These are phyloP conservation scores for Fistulinella prunicolor DNA, from an alignment of 768 basidiomycete genomes.

Conservation along the genomic window DNA sequence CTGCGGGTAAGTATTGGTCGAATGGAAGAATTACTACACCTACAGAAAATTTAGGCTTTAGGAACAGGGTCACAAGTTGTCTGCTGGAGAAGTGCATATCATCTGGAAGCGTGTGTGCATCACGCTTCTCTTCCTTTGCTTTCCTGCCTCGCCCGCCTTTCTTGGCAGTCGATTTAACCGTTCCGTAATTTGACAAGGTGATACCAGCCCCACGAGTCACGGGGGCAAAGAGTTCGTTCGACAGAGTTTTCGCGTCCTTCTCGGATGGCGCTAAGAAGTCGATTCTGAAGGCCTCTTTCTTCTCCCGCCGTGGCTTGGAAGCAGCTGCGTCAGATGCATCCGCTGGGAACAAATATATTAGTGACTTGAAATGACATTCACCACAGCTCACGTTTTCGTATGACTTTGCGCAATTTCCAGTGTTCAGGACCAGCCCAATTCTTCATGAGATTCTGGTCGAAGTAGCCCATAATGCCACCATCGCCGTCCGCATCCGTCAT, in stretches of 20 bases:
- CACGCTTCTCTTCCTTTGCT: conserved; percentile 56
- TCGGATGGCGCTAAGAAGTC: conserved; percentile 67
- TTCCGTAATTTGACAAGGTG: conserved; percentile 56
- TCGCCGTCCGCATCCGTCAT: conserved; percentile 70
- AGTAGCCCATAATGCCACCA: conserved; percentile 74
- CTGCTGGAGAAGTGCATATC: conserved; percentile 96
- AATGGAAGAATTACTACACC: conserved; percentile 27
- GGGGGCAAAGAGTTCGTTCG: conserved; percentile 76
- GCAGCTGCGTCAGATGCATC: conserved; percentile 52
- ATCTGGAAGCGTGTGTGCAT: conserved; percentile 82
- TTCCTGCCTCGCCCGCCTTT: conserved; percentile 47
- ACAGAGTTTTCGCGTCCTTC: conserved; percentile 56
- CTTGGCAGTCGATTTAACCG: conserved; percentile 22
- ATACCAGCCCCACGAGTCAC: conserved; percentile 68
- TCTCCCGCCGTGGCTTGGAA: conserved; percentile 56
- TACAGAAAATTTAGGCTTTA: conserved; percentile 95
- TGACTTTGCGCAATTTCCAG: conserved; percentile 88
- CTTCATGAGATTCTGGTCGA: conserved; percentile 81
- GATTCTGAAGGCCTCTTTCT: conserved; percentile 80
- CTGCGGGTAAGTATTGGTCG: conserved; percentile 2
- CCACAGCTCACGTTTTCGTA: conserved; percentile 63
- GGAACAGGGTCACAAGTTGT: conserved; percentile 87
- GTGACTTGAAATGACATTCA: conserved; percentile 1
- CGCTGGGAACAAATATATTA: conserved; percentile 27
- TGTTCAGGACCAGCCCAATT: conserved; percentile 99